Conservation (phyloP, 2,329 filamentous ascomycete species). For the Talaromyces islandicus region DNA sequence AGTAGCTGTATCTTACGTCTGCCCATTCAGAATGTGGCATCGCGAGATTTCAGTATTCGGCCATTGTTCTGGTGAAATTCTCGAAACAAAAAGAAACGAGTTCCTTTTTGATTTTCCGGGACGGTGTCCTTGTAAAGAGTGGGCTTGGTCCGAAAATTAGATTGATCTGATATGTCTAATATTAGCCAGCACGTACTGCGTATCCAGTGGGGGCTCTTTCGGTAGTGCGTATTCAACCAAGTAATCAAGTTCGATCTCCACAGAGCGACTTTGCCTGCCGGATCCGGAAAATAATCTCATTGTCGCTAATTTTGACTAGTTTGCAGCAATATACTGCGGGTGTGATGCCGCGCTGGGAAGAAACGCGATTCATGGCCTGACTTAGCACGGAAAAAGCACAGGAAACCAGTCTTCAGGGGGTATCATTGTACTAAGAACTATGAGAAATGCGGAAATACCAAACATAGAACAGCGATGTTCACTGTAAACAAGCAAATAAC, state of each 20-base stretch:
- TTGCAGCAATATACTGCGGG: no score
- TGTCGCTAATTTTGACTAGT: no score
- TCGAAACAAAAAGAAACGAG: no score
- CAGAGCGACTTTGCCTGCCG: background rate
- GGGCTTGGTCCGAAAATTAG: background rate
- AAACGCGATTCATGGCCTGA: no score
- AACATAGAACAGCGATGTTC: background rate
- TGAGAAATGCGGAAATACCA: background rate
- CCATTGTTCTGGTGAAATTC: background rate
- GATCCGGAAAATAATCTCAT: no score
- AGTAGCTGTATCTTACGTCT: slow-evolving; percentile 10
- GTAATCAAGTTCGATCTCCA: no score
- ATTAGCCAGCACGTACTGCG: no score
- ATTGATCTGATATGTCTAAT: background rate
- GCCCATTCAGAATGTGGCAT: slow-evolving; percentile 14
- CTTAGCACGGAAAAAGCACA: no score
- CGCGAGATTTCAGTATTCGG: slow-evolving; percentile 14
- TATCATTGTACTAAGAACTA: background rate
- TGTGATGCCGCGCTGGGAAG: no score
- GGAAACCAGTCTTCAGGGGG: background rate
- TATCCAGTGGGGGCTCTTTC: background rate
- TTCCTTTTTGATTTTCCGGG: no score
- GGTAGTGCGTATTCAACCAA: no score
- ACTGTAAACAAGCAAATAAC: background rate
- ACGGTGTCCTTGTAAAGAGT: background rate